phyloP scores from a whole-genome alignment of 257 asterid species.

The Nicotiana knightiana region DNA sequence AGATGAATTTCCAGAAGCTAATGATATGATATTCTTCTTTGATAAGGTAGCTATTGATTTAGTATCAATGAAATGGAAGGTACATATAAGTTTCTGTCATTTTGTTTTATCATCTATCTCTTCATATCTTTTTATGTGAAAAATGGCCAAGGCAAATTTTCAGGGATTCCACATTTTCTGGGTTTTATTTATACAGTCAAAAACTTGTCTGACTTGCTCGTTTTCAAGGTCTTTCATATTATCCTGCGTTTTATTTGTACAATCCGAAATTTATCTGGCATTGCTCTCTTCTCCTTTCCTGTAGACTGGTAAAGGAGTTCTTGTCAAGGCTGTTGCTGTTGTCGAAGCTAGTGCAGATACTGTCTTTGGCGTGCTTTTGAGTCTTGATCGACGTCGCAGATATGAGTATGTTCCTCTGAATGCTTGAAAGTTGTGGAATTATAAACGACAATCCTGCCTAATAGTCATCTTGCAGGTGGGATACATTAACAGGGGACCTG shows the following conservation, averaged over 20 bases:
- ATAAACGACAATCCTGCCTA: conserved; percentile 15
- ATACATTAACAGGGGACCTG: conserved; percentile 82
- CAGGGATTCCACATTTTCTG: background rate
- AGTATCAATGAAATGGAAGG: background rate
- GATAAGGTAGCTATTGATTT: background rate
- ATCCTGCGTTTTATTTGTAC: background rate
- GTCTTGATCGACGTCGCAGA: conserved; percentile 70
- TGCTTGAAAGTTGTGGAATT: conserved; percentile 14
- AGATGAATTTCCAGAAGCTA: background rate
- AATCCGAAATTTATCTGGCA: background rate
- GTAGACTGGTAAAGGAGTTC: conserved; percentile 71
- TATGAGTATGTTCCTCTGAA: conserved; percentile 57
- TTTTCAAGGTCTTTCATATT: background rate
- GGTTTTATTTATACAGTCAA: background rate
- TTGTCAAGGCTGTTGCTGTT: conserved; percentile 94
- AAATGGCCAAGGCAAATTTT: background rate
- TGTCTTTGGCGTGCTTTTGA: conserved; percentile 75
- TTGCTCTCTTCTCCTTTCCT: background rate
- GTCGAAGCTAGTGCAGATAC: conserved; percentile 92
- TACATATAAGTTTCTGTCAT: background rate
- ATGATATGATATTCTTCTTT: background rate
- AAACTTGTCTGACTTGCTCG: background rate
- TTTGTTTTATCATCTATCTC: background rate
- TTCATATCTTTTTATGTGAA: background rate
- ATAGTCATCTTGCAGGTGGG: conserved; percentile 79